Conservation (phyloP, 1,284 basidiomycete genomes). For the Cryptococcus maquisensis region DNA sequence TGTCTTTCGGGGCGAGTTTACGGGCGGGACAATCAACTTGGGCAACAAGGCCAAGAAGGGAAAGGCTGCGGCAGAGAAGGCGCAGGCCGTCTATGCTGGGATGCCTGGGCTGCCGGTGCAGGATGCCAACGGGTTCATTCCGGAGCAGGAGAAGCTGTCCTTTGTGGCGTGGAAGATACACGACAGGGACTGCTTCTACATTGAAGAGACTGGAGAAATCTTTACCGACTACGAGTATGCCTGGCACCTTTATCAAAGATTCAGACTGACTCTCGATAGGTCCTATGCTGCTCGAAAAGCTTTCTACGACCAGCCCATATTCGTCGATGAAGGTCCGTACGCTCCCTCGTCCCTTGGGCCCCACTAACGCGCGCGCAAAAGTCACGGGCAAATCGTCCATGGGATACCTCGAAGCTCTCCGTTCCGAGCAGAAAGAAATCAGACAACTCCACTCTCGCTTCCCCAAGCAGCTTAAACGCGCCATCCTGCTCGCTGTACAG, state of each 20-base stretch:
- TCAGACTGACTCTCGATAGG: constrained; percentile 50
- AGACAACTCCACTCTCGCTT: constrained; percentile 83
- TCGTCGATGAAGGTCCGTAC: constrained; percentile 43
- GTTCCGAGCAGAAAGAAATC: constrained; percentile 85
- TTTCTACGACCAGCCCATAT: constrained; percentile 77
- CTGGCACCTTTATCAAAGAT: neutral
- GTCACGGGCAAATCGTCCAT: constrained; percentile 89
- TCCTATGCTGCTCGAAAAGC: constrained; percentile 85
- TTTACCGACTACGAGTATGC: constrained; percentile 90
- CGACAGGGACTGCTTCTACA: constrained; percentile 76
- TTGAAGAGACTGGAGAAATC: constrained; percentile 88
- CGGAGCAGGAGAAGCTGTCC: constrained; percentile 3
- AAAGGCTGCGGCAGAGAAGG: constrained; percentile 1
- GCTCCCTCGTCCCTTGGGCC: neutral
- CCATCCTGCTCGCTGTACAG: constrained; percentile 86
- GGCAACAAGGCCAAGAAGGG: constrained; percentile 10
- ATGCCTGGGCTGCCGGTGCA: neutral
- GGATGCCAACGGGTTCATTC: neutral
- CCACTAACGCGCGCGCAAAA: constrained; percentile 52
- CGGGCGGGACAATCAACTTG: neutral
- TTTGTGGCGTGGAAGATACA: constrained; percentile 28
- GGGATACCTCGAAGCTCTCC: constrained; percentile 88
- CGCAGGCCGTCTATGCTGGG: neutral
- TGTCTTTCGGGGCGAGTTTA: constrained; percentile 26
- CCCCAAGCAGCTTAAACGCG: constrained; percentile 84